Percentiles rank a stretch among this genome's conserved stretches.
Evolutionary conservation across 805 yeast species (phyloP).

Genomic region (Barnettozyma californica): DNA sequence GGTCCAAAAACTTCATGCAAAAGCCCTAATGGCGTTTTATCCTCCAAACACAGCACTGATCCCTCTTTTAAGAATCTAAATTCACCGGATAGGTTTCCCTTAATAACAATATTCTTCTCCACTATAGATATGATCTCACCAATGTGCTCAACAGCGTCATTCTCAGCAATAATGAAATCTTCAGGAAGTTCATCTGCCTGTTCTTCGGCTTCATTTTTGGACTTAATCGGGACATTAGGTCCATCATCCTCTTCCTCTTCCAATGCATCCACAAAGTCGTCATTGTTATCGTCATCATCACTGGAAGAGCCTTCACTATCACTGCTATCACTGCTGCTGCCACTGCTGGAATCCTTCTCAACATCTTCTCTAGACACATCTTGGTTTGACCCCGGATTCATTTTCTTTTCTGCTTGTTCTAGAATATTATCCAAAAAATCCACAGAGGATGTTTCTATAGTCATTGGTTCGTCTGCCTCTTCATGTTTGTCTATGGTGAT

Average conservation of each 20-base stretch:
- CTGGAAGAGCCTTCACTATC: slow-evolving; percentile 2
- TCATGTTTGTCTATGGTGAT: not conserved
- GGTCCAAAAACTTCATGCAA: slow-evolving; percentile 89
- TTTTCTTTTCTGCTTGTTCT: not conserved
- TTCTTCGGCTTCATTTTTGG: slow-evolving; percentile 80
- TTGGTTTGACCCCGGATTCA: slow-evolving; percentile 1
- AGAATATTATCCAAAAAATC: slow-evolving; percentile 7
- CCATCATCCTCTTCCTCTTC: slow-evolving; percentile 14
- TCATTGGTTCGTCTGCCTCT: not conserved
- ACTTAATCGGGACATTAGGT: slow-evolving; percentile 52
- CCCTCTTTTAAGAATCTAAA: slow-evolving; percentile 76
- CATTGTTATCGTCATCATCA: slow-evolving; percentile 3
- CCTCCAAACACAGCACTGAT: slow-evolving; percentile 73
- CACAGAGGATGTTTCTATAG: not conserved
- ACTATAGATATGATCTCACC: slow-evolving; percentile 69
- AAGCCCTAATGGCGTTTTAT: slow-evolving; percentile 65
- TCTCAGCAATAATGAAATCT: slow-evolving; percentile 52
- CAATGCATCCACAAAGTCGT: slow-evolving; percentile 11
- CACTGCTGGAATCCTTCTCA: slow-evolving; percentile 1
- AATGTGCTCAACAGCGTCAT: slow-evolving; percentile 61
- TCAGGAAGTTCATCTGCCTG: slow-evolving; percentile 62
- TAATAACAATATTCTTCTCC: slow-evolving; percentile 65
- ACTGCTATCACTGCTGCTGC: slow-evolving; percentile 5
- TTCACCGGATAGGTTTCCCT: slow-evolving; percentile 77
- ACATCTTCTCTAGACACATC: slow-evolving; percentile 17